Percentiles rank a stretch among this genome's conserved stretches.
Evolutionary conservation across 2,329 filamentous ascomycete species (phyloP).

Genomic region (Pyricularia sp.): DNA sequence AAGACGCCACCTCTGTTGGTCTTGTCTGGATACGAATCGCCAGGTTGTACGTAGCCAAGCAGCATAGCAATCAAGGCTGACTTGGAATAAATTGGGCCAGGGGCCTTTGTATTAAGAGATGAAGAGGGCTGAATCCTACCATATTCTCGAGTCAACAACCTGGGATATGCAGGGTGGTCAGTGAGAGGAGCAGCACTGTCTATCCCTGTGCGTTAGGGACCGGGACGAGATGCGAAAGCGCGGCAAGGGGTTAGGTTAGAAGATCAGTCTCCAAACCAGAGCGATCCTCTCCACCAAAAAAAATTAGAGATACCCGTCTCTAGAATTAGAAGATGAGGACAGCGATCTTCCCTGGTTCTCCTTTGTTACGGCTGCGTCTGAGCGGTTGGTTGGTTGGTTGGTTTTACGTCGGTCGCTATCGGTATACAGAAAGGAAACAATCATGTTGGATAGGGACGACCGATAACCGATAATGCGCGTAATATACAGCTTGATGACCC

Average conservation of each 20-base stretch:
- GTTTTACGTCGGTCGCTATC: background rate
- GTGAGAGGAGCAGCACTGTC: background rate
- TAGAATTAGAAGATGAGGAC: too few relatives aligned
- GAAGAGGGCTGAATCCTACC: background rate
- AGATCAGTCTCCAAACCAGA: background rate
- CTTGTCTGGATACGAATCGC: background rate
- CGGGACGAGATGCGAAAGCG: background rate
- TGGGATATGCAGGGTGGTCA: background rate
- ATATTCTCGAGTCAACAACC: background rate
- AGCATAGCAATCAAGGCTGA: background rate
- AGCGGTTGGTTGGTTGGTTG: background rate
- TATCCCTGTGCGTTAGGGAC: background rate
- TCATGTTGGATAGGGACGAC: too few relatives aligned
- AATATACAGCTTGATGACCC: too few relatives aligned
- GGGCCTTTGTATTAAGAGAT: background rate
- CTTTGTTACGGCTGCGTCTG: background rate
- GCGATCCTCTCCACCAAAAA: background rate
- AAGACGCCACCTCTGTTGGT: background rate
- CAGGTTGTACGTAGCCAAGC: background rate
- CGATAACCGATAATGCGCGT: too few relatives aligned
- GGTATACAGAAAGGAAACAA: too few relatives aligned
- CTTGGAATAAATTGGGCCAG: background rate
- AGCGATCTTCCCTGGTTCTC: background rate
- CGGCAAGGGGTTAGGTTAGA: background rate
- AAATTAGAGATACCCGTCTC: too few relatives aligned